Base-by-base conservation (phyloP, 2,329 filamentous ascomycete genomes). In the Fusarium sp. region DNA sequence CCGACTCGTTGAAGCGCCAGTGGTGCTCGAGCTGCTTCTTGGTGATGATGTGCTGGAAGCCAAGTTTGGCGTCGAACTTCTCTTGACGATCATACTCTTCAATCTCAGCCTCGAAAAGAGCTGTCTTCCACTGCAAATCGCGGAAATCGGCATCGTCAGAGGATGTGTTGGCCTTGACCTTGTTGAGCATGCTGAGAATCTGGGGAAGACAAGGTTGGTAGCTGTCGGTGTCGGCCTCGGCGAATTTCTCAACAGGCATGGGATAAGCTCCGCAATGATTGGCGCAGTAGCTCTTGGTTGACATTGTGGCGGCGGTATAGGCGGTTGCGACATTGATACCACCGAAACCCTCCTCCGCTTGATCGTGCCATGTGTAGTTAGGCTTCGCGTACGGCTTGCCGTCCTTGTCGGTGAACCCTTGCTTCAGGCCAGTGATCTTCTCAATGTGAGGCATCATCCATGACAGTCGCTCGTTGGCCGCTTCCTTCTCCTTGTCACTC, bases 161-260 rank as follows among this genome's bases (percentile, higher is more conserved):
- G 12, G 73, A 72, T 3, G 62, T 45, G 10, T 75, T 64, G 25
- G 66, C 65, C 59, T 78, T 77, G 38, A 79, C 58, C 11, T 70
- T 46, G 69, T 82, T 83, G 37, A 83, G 70, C 29, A 79, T 76
- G 16, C 82, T 74, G 33, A 83, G 71, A 25, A 82, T 74, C 55
- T 83, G 84, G 2, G 84, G 81, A 48, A 86, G 64, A 31, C 84
- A 86, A 5, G 84, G 84, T 62, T 85, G 82, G 66, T 85, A 85
- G 51, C 83, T 78, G 56, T 84, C 79, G 33, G 82, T 78, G 18
- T 80, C 71, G 55, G 80, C 83, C 64, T 86, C 84, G 48, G 78
- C 77, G 42, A 85, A 85, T 70, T 83, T 83, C 63, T 85, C 83
- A 11, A 81, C 81, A 8, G 83, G 78, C 65, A 86, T 77, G 2